Base-by-base conservation (phyloP, 768 basidiomycete species). In the Lactarius vividus region DNA sequence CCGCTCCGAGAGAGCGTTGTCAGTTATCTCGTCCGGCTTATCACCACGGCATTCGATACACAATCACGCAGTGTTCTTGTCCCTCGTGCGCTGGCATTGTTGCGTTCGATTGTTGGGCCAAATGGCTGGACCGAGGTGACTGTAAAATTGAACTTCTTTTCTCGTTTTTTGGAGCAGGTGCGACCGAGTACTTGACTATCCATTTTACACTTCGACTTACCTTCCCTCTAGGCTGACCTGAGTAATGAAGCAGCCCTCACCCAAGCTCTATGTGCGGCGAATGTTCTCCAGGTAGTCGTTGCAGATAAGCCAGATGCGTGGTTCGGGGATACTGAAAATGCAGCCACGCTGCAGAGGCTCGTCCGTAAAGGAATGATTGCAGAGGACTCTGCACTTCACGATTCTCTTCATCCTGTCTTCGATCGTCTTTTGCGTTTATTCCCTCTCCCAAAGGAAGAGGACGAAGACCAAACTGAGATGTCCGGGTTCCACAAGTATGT, bases 1-100 rank as follows among this genome's bases (percentile, higher is more conserved):
- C 81, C 83, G 26, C 87, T 93, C 63, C 85, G 93, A 33, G 96
- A 98, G 77, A 89, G 88, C 65, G 91, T 97, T 78, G 90, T 98
- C 69, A 95, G 94, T 79, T 97, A 95, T 76, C 84, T 99, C 39
- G 88, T 99, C n/a, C 89, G 96, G 56, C 82, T 98, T 55, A 88
- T 92, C 10, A 92, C 92, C 18, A 83, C 85, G 35, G 77, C 83
- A 1, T 81, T 85, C 63, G 86, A 89, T 62, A 81, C 81, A n/a
- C 75, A 81, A 7, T 75, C 76, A 31, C 77, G 74, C 57, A 70
- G 66, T 26, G 75, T 78, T 18, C 78, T 91, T 20, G 77, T 88
- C 52, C 85, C 88, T 28, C 84, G 87, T 64, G 87, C 88, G 1
- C 77, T 92, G 37, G 73, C 80, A 0, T 75, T 92, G 31, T 80